Evolutionary conservation across 2,329 filamentous ascomycete species (phyloP), one percentile per base, ranked within the genome.

Genomic region (Teratosphaeria nubilosa): DNA sequence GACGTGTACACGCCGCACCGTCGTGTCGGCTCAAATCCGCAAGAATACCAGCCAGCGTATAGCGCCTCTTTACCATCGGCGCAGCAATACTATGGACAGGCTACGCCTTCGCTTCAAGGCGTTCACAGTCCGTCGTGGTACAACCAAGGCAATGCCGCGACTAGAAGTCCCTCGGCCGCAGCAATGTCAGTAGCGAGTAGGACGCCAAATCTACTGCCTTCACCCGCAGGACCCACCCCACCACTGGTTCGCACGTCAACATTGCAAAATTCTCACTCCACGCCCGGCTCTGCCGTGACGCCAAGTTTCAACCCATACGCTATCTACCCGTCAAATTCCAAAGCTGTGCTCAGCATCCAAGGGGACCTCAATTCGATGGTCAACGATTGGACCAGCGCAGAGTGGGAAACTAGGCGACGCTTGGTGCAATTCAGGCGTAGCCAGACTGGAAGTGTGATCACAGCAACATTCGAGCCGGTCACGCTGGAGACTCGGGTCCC

Each of bases 371-470:
- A 91, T 55, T 77, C 80, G 7, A 96, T 97, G 92, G 85, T 85
- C 0, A 82, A 87, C 62, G 82, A 85, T 61, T 99, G 94, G 94
- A 86, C 84, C 0, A 75, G 80, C 30, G 90, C 95, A 62, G 94
- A 99, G 72, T 86, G 84, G 75, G 82, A 86, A 41, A 84, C 85
- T 56, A 87, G 88, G 67, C 82, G 94, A 53, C 84, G 94, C 37
- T 86, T 99, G 41, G 91, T 99, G 20, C 84, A 91, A 66, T 99
- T 99, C 76, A 86, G 82, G 66, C 86, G 94, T 67, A 84, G 83
- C 60, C 92, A 97, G 73, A 80, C 80, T 34, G 91, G 90, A 30
- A 91, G 87, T 69, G 90, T 87, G 3, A 86, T 97, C 58, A 86
- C 85, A 34, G 84, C 90, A 14, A 86, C 81, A 14, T 97, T 97